phyloP scores from a whole-genome alignment of 1,284 basidiomycete genomes.

The Taiwanofungus camphoratus region DNA sequence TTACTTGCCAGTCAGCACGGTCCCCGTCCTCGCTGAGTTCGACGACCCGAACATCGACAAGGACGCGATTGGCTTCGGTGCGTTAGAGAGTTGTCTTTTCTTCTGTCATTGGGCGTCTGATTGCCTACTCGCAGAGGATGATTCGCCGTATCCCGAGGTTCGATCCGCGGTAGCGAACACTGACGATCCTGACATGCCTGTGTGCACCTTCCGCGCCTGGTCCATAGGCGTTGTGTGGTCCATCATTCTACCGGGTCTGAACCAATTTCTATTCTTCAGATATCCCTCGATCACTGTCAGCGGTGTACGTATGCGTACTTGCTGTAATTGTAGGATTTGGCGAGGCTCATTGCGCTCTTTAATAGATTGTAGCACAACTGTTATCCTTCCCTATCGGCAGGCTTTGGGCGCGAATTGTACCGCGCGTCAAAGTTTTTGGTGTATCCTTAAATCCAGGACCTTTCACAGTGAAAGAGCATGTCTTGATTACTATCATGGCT shows the following conservation, averaged over 20 bases:
- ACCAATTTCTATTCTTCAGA: slow-evolving; percentile 69
- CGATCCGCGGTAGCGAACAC: slow-evolving; percentile 72
- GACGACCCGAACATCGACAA: slow-evolving; percentile 64
- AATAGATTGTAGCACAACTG: slow-evolving; percentile 51
- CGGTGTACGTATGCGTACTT: slow-evolving; percentile 26
- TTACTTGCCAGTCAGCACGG: background rate
- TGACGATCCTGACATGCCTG: slow-evolving; percentile 60
- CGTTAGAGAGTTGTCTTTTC: slow-evolving; percentile 3
- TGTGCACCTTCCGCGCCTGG: slow-evolving; percentile 62
- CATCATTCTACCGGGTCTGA: slow-evolving; percentile 51
- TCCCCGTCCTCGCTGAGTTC: slow-evolving; percentile 33
- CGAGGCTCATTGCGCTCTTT: slow-evolving; percentile 1
- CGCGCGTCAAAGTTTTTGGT: slow-evolving; percentile 52
- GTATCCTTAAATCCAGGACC: slow-evolving; percentile 58
- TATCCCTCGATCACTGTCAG: slow-evolving; percentile 49
- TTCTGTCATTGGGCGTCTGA: slow-evolving; percentile 1
- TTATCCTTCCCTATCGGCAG: slow-evolving; percentile 57
- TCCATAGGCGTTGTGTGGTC: slow-evolving; percentile 51
- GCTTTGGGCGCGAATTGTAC: slow-evolving; percentile 47
- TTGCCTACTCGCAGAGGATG: slow-evolving; percentile 35
- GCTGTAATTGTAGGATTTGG: slow-evolving; percentile 8
- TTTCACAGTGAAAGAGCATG: slow-evolving; percentile 49
- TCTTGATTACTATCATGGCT: slow-evolving; percentile 63
- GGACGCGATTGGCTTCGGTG: slow-evolving; percentile 28
- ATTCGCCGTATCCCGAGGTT: slow-evolving; percentile 71